A percentile compares a stretch with the other conserved stretches of the same genome.
Conservation (phyloP, 176 grass and related monocot species). For the Panicum miliaceum region DNA sequence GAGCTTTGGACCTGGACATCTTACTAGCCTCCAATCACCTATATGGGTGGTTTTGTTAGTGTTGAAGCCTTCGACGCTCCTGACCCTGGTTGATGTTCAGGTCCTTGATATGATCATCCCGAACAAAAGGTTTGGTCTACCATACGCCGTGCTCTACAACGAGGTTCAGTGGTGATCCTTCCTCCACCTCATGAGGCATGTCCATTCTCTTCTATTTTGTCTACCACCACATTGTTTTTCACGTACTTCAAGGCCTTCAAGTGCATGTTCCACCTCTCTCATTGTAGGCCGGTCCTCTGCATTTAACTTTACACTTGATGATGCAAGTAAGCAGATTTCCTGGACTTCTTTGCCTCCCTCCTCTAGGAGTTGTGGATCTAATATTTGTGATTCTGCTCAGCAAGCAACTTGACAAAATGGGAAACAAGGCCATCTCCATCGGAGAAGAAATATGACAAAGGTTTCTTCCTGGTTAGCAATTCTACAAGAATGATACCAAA, state of each 20-base stretch:
- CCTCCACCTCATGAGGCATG: neutral
- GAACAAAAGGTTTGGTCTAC: no score
- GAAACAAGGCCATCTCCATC: constrained; percentile 19
- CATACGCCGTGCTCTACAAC: no score
- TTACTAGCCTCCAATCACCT: no score
- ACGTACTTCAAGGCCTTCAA: neutral
- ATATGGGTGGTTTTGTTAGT: no score
- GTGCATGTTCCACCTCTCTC: constrained; percentile 5
- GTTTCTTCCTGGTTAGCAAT: constrained; percentile 43
- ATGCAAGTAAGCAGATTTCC: neutral
- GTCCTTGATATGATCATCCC: no score
- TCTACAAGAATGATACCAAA: constrained; percentile 60
- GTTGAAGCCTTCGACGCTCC: no score
- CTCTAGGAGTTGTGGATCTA: constrained; percentile 3
- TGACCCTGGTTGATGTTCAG: no score
- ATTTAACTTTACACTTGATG: constrained; percentile 3
- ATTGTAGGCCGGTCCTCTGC: constrained; percentile 17
- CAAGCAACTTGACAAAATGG: constrained; percentile 4
- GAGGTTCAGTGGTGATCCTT: neutral
- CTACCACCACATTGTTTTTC: neutral
- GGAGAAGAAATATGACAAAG: constrained; percentile 13
- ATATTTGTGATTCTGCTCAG: neutral
- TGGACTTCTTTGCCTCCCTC: constrained; percentile 25
- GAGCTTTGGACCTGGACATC: no score
- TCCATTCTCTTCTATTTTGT: neutral